A percentile compares a stretch with the other conserved stretches of the same genome.
Evolutionary conservation across 495 filamentous ascomycete species (phyloP).

Genomic region (Sabuloglossum arenarium): DNA sequence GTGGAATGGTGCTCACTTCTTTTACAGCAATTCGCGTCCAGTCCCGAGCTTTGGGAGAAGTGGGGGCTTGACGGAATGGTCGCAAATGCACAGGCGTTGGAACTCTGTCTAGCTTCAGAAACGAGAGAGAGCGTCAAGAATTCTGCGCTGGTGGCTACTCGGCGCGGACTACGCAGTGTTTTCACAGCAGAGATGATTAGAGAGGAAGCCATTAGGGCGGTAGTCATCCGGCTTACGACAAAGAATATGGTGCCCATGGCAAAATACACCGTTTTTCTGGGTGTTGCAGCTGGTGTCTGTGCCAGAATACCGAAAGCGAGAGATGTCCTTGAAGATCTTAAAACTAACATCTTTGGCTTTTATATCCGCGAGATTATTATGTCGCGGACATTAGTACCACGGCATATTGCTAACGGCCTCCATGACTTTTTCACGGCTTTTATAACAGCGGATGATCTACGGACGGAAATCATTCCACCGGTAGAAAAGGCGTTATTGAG

Average conservation of each 20-base stretch:
- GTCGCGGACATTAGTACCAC: constrained; percentile 47
- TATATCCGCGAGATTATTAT: constrained; percentile 70
- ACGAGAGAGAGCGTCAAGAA: constrained; percentile 35
- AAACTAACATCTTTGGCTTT: constrained; percentile 53
- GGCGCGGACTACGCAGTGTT: constrained; percentile 49
- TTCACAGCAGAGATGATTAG: constrained; percentile 36
- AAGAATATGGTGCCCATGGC: constrained; percentile 37
- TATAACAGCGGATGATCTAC: constrained; percentile 51
- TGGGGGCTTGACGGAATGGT: constrained; percentile 41
- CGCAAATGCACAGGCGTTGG: constrained; percentile 44
- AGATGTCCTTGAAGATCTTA: constrained; percentile 36
- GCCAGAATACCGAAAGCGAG: constrained; percentile 32
- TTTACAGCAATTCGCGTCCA: constrained; percentile 33
- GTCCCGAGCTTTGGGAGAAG: constrained; percentile 35
- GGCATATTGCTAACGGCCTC: constrained; percentile 50
- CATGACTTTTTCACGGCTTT: constrained; percentile 69
- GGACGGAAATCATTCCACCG: constrained; percentile 52
- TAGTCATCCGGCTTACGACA: constrained; percentile 40
- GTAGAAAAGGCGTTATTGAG: constrained; percentile 76
- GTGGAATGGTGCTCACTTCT: constrained; percentile 72
- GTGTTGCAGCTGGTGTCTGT: constrained; percentile 70
- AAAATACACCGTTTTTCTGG: constrained; percentile 54
- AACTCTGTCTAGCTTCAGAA: constrained; percentile 47
- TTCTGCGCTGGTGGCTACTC: constrained; percentile 48
- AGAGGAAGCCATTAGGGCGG: constrained; percentile 36